These are phyloP conservation scores for Monosporascus sp. DNA, from an alignment of 2,329 filamentous ascomycete genomes.

Conservation along the genomic window DNA sequence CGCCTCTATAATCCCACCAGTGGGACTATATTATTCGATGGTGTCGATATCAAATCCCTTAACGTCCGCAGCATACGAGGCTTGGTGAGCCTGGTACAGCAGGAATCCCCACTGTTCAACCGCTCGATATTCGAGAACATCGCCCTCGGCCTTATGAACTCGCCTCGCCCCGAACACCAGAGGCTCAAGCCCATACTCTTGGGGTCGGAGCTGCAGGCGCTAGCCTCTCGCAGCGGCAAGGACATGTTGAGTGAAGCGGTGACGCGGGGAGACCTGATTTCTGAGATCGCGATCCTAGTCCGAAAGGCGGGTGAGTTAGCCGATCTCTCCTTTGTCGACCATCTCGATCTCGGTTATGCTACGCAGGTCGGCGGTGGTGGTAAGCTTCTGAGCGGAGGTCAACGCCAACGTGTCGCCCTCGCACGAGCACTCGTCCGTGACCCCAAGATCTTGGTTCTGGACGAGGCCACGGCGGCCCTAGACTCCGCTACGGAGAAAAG, in stretches of 20 bases:
- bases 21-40: conserved; percentile 41
- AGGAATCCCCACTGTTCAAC: conserved; percentile 39
- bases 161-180: conserved; percentile 32
- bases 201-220: conserved; percentile 35
- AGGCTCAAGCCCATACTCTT: conserved; percentile 34
- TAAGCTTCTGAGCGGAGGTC: conserved; percentile 52
- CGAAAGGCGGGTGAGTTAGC: conserved; percentile 45
- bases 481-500: conserved; percentile 53
- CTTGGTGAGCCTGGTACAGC: conserved; percentile 39
- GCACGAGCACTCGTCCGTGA: conserved; percentile 53
- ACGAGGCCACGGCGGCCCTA: conserved; percentile 57
- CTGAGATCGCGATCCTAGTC: conserved; percentile 41
- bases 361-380: conserved; percentile 50
- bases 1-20: conserved; percentile 49
- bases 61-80: conserved; percentile 39
- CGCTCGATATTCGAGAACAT: conserved; percentile 47
- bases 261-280: conserved; percentile 13
- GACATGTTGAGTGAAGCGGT: conserved; percentile 16
- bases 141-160: conserved; percentile 43
- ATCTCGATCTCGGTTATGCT: conserved; percentile 48
- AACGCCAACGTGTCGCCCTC: conserved; percentile 55
- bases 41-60: conserved; percentile 35
- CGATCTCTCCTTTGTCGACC: conserved; percentile 48
- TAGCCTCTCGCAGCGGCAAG: conserved; percentile 32
- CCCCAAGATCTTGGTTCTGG: conserved; percentile 53